Base-by-base conservation (phyloP, 805 yeast species). In the Wickerhamiella cacticola region DNA sequence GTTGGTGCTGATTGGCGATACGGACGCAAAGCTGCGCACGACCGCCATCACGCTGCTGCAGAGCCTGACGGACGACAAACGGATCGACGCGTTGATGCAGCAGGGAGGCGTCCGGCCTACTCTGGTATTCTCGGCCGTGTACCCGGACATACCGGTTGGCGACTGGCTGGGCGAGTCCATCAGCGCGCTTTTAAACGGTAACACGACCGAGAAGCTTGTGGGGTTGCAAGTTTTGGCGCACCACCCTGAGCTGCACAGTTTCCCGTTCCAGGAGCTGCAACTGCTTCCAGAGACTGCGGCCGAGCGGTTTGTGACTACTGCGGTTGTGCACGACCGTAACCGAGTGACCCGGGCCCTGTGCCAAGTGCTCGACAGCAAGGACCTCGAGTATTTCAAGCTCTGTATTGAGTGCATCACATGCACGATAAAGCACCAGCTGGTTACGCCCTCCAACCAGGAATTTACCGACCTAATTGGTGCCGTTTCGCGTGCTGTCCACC, bases 61-160 rank as follows among this genome's bases (percentile, higher is more conserved):
- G 13, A 34, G 36, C 28, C 31, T 46, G 12, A 34, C 48, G 12
- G 34, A 34, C 10, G 34, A 35, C 10, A 25, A 22, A 6, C 34
- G 45, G 8, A 23, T 46, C 23, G 33, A 38, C 7, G 16, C 35
- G 9, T 39, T 50, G 4, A 31, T 46, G 35, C 15, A 39, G 16
- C 16, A 39, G 16, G 45, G 45, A 1, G 50, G 50, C 2, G 25
- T 39, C 3, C 35, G 50, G 8, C 40, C 49, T 2, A 22, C 41
- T 7, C 42, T 45, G 9, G 18, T 50, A n/a, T 12, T 50, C n/a
- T 42, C 46, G 4, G 44, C 50, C 1, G 42, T 42, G 5, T 50
- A 42, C 29, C 52, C 52, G 7, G 29, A 15, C 12, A 44, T 43
- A 3, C 48, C 49, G 1, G 49, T 46, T 15, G 50, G 45, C 3